Conservation (phyloP, 179 eudicot species). For the Carnegiea gigantea region DNA sequence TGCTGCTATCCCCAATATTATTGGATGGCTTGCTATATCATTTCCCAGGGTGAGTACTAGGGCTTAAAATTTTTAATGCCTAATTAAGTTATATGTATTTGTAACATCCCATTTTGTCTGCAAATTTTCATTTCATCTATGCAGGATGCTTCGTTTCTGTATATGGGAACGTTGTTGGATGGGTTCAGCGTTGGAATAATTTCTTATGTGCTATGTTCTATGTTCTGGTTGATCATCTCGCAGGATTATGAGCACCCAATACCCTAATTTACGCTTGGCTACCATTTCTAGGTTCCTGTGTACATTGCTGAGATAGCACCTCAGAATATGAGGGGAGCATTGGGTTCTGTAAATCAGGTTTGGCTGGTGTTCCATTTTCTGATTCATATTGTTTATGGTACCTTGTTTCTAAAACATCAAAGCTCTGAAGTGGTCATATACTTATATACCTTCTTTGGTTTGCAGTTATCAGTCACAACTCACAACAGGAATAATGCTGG, state of each 20-base stretch:
- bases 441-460: constrained; percentile 1
- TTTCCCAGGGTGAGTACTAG: constrained; percentile 70
- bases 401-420: neutral
- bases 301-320: constrained; percentile 99
- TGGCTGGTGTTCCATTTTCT: constrained; percentile 2
- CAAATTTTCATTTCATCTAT: constrained; percentile 11
- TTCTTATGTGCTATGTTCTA: constrained; percentile 61
- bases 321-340: constrained; percentile 78
- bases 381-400: constrained; percentile 5
- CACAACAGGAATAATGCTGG: constrained; percentile 91
- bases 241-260: neutral
- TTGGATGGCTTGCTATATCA: constrained; percentile 96
- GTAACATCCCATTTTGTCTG: neutral
- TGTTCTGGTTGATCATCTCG: constrained; percentile 7
- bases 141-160: no score
- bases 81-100: neutral
- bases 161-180: constrained; percentile 86
- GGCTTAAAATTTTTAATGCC: neutral
- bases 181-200: constrained; percentile 97
- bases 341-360: constrained; percentile 97
- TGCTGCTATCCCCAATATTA: constrained; percentile 93
- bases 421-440: constrained; percentile 10
- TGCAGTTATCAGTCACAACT: constrained; percentile 87
- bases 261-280: constrained; percentile 5
- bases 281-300: constrained; percentile 73